Conservation (phyloP, 495 filamentous ascomycete species). For the Saxispiralis lemnorum region DNA sequence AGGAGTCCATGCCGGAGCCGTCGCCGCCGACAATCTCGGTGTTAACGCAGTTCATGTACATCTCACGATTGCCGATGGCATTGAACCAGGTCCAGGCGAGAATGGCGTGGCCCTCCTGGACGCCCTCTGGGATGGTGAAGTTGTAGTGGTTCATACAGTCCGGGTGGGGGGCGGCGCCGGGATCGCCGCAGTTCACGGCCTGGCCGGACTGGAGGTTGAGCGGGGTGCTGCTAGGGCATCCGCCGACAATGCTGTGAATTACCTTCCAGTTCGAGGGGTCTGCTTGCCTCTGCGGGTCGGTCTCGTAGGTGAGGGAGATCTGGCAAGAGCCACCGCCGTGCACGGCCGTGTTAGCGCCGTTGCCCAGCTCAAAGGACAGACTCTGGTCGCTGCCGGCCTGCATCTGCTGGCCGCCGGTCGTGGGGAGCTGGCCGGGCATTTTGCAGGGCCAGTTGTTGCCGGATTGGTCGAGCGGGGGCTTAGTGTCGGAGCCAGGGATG, state of each 20-base stretch:
- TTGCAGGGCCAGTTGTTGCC: slow-evolving; percentile 74
- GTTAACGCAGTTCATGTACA: slow-evolving; percentile 89
- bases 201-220: slow-evolving; percentile 28
- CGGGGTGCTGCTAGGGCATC: slow-evolving; percentile 42
- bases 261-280: slow-evolving; percentile 48
- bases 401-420: slow-evolving; percentile 29
- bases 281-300: slow-evolving; percentile 33
- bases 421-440: slow-evolving; percentile 10
- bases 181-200: slow-evolving; percentile 11
- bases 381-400: slow-evolving; percentile 34
- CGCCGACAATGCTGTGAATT: slow-evolving; percentile 67
- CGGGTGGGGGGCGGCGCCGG: neutral
- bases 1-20: slow-evolving; percentile 31
- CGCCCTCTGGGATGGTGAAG: slow-evolving; percentile 39
- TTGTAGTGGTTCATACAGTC: slow-evolving; percentile 26
- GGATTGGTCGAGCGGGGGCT: slow-evolving; percentile 38
- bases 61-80: slow-evolving; percentile 65
- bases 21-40: slow-evolving; percentile 43
- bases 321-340: slow-evolving; percentile 85
- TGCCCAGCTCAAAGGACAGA: slow-evolving; percentile 35
- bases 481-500: slow-evolving; percentile 15
- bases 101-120: slow-evolving; percentile 43
- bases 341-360: slow-evolving; percentile 32
- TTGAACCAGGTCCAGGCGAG: slow-evolving; percentile 89
- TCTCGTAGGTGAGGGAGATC: slow-evolving; percentile 62